Evolutionary conservation across 1,284 basidiomycete genomes (phyloP), one percentile per base, ranked within the genome.

Genomic region (Xanthoconium separans): DNA sequence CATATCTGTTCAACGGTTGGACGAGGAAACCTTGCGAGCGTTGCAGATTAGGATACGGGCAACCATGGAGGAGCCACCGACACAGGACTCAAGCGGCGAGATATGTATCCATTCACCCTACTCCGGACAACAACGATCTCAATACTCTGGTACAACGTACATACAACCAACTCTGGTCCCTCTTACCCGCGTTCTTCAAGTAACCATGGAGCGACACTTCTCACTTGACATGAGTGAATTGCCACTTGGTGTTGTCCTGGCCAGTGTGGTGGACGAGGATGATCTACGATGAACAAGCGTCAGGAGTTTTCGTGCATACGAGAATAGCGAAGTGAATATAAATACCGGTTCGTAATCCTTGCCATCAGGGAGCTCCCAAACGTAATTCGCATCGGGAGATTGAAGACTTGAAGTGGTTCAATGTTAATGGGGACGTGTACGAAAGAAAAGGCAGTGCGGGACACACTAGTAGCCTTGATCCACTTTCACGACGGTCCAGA

Each of bases 141-240:
- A 9, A 18, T n/a, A 5, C 36, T 37, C 36, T 18, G 36, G 2
- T 37, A 18, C 4, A 3, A 18, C n/a, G 18, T 18, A 37, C 36
- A 37, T 18, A 37, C n/a, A 37, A 9, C 34, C 34, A 9, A 36
- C 16, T 33, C 31, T 33, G 31, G 6, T 31, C 30, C n/a, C n/a
- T n/a, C n/a, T n/a, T n/a, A n/a, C n/a, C n/a, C n/a, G n/a, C n/a
- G n/a, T n/a, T n/a, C n/a, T 8, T 16, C 37, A 13, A 20, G 6
- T 7, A 20, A 20, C 4, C 18, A 13, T 20, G 18, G 12, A 40
- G 37, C 6, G 12, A 13, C 12, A 4, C 33, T 34, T 3, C 10
- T 39, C 6, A 18, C 1, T 20, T 0, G 9, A n/a, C 4, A 2
- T 1, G 3, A 2, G 6, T 16, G 18, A 40, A 22, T 7, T 3